Evolutionary conservation across 1,284 basidiomycete species (phyloP).

Genomic region (Cutaneotrichosporon dermatis): DNA sequence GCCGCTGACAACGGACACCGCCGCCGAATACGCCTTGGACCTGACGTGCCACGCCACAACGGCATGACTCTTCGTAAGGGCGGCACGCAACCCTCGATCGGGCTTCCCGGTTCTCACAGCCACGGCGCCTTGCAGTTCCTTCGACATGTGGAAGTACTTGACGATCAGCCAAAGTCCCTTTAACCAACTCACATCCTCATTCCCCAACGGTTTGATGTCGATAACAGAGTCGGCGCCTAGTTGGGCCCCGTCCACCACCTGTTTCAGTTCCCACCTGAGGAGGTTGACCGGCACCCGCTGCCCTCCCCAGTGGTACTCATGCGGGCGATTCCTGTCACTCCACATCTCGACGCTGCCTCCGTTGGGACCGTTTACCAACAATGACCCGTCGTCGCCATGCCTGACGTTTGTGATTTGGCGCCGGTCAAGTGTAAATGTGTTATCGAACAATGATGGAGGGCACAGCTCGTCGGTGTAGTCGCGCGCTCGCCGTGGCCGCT

Average conservation of each 20-base stretch:
- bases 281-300: not conserved
- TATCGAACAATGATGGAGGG: not conserved
- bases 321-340: not conserved
- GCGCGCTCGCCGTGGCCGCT: not conserved
- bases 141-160: not conserved
- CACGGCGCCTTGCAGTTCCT: not conserved
- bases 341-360: not conserved
- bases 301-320: not conserved
- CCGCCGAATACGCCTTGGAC: not conserved
- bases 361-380: not conserved
- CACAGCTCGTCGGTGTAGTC: not conserved
- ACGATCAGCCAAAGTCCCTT: no score
- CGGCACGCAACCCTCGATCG: not conserved
- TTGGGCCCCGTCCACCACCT: no score
- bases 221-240: no score
- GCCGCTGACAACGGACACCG: no score
- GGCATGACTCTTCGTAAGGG: not conserved
- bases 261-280: no score
- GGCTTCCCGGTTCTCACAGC: not conserved
- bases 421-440: not conserved
- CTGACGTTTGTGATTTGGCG: not conserved
- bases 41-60: not conserved
- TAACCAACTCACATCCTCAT: no score
- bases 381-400: not conserved
- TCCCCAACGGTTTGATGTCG: no score